Base-by-base conservation (phyloP, 176 grass and related monocot species). In the Echinochloa phyllopogon region DNA sequence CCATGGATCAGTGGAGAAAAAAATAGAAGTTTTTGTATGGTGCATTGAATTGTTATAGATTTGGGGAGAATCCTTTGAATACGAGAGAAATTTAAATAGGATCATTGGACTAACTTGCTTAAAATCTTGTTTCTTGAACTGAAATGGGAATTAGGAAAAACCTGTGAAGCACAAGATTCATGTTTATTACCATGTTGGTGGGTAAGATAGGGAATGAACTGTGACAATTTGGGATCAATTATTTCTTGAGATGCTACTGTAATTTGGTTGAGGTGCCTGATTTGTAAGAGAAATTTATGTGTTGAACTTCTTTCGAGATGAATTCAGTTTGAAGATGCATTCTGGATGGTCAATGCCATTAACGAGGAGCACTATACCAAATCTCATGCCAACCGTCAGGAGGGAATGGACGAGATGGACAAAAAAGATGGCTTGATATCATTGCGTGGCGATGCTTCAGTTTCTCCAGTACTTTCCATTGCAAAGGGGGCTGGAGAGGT, bases 401-500 rank as follows among this genome's bases (percentile, higher is more conserved):
- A 77, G 55, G 56, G 43, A 2, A 53, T 41, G 40, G 25, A 56
- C 16, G 81, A 79, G 25, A 13, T 72, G 72, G 25, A 72, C 0
- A 39, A 38, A 17, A 44, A 85, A 69, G 87, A 90, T 83, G 72
- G 62, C 84, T 69, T 50, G 9, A 53, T 84, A 89, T 86, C 88
- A 18, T 77, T 81, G 57, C 91, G 82, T 75, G 80, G 79, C 17
- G 87, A 90, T 76, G 84, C 82, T 51, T 91, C 91, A 15, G 57
- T 88, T 51, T 69, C 91, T 44, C 82, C 89, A 85, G 83, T 88
- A 88, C 86, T 92, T 82, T 72, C 72, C 55, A 33, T 37, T 72
- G 56, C 65, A 65, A 68, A 55, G 47, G 72, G 27, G 78, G 20
- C 48, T 5, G 48, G 44, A 77, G 44, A 82, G 83, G 88, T 86